These are phyloP conservation scores for Ceratobasidium theobromae DNA, from an alignment of 1,284 basidiomycete species.

Conservation along the genomic window DNA sequence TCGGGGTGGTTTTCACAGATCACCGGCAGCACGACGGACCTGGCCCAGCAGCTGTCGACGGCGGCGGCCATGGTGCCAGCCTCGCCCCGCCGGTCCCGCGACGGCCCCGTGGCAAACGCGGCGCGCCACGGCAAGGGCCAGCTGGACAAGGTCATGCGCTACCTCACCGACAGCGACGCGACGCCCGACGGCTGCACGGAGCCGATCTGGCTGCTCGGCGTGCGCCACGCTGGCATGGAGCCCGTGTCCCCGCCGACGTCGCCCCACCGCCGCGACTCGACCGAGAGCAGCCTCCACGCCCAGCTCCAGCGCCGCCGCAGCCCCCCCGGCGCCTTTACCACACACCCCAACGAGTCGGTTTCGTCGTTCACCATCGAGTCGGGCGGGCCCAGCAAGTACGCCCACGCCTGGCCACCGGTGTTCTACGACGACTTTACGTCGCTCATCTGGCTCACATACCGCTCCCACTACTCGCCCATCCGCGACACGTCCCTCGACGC, in stretches of 20 bases:
- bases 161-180: slow-evolving; percentile 80
- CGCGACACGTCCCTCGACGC: slow-evolving; percentile 64
- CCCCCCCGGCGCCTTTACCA: slow-evolving; percentile 37
- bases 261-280: slow-evolving; percentile 40
- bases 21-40: slow-evolving; percentile 41
- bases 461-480: slow-evolving; percentile 85
- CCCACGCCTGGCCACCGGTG: slow-evolving; percentile 63
- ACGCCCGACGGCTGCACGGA: slow-evolving; percentile 77
- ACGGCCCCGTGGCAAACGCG: slow-evolving; percentile 52
- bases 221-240: slow-evolving; percentile 74
- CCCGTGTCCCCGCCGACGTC: slow-evolving; percentile 39
- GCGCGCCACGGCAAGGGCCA: slow-evolving; percentile 73
- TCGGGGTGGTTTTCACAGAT: slow-evolving; percentile 80
- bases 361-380: slow-evolving; percentile 40
- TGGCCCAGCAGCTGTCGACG: slow-evolving; percentile 6
- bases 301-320: slow-evolving; percentile 45
- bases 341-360: slow-evolving; percentile 38
- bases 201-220: slow-evolving; percentile 82
- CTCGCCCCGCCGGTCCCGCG: slow-evolving; percentile 22
- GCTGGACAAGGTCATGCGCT: slow-evolving; percentile 76
- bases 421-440: slow-evolving; percentile 92
- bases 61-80: slow-evolving; percentile 22
- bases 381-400: slow-evolving; percentile 26
- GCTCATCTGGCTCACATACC: slow-evolving; percentile 88
- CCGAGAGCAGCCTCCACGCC: slow-evolving; percentile 39